Percentiles rank a stretch among this genome's conserved stretches.
Evolutionary conservation across 176 grass and related monocot species (phyloP).

Genomic region (Bothriochloa decipiens): DNA sequence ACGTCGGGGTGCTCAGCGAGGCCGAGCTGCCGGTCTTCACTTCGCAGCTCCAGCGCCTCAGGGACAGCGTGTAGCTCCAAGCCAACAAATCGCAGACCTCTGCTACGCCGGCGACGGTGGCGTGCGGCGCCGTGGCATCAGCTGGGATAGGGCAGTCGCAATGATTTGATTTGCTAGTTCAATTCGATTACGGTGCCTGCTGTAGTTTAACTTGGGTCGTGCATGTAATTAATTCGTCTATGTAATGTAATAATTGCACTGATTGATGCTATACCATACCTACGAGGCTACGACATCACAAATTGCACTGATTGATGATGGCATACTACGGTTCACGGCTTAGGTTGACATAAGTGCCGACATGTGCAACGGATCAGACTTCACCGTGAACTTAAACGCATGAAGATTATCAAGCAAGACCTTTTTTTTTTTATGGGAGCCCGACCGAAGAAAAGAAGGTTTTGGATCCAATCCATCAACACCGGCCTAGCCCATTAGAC

Average conservation of each 20-base stretch:
- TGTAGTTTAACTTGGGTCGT: not conserved
- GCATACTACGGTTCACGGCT: too few species aligned
- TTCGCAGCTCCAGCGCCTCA: not conserved
- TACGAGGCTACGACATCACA: too few species aligned
- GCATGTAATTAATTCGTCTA: not conserved
- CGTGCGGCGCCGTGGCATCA: not conserved
- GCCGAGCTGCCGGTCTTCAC: constrained; percentile 9
- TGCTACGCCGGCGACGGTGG: not conserved
- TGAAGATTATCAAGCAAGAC: too few species aligned
- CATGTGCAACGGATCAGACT: too few species aligned
- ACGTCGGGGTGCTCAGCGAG: not conserved
- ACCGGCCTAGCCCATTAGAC: too few species aligned
- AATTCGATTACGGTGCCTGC: not conserved
- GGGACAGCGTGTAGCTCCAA: not conserved
- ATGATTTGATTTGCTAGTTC: not conserved
- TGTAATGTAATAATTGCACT: too few species aligned
- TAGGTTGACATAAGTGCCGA: too few species aligned
- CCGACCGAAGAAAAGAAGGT: too few species aligned
- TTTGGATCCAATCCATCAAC: too few species aligned
- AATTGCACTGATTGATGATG: too few species aligned
- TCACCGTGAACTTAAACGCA: too few species aligned
- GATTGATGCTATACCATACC: not conserved
- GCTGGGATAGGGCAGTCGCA: not conserved
- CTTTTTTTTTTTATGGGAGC: too few species aligned
- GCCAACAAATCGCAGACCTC: not conserved